These are phyloP conservation scores for Phalaenopsis aphrodite DNA, from an alignment of 106 monocot genomes.

Conservation along the genomic window DNA sequence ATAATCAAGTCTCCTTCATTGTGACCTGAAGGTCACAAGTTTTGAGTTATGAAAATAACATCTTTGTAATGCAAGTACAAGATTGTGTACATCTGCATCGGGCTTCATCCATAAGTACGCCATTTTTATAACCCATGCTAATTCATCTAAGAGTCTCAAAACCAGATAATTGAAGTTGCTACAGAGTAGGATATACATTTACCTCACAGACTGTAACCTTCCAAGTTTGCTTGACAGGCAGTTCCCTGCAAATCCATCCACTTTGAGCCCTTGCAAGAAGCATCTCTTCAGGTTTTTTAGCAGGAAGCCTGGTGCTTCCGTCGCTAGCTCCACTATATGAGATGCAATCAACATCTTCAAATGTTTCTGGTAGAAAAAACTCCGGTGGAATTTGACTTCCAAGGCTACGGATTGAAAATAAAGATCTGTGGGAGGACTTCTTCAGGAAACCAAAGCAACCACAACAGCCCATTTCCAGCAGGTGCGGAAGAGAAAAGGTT, in stretches of 20 bases:
- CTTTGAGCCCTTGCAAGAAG: slow-evolving; percentile 28
- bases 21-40: neutral
- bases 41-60: neutral
- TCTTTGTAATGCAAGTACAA: neutral
- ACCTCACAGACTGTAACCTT: slow-evolving; percentile 38
- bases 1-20: neutral
- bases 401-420: slow-evolving; percentile 15
- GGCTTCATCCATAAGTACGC: neutral
- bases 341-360: slow-evolving; percentile 22
- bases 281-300: slow-evolving; percentile 36
- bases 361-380: slow-evolving; percentile 16
- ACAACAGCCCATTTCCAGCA: slow-evolving; percentile 55
- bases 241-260: slow-evolving; percentile 53
- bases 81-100: neutral
- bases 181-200: neutral
- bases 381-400: slow-evolving; percentile 20
- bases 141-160: neutral
- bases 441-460: slow-evolving; percentile 71
- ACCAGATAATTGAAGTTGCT: neutral
- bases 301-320: neutral
- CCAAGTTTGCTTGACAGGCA: slow-evolving; percentile 75
- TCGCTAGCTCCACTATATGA: slow-evolving; percentile 26
- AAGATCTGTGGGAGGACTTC: slow-evolving; percentile 32
- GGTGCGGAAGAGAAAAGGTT: slow-evolving; percentile 1
- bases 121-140: neutral